Evolutionary conservation across 768 basidiomycete species (phyloP), one percentile per base, ranked within the genome.

Genomic region (Naematelia aurantialba): DNA sequence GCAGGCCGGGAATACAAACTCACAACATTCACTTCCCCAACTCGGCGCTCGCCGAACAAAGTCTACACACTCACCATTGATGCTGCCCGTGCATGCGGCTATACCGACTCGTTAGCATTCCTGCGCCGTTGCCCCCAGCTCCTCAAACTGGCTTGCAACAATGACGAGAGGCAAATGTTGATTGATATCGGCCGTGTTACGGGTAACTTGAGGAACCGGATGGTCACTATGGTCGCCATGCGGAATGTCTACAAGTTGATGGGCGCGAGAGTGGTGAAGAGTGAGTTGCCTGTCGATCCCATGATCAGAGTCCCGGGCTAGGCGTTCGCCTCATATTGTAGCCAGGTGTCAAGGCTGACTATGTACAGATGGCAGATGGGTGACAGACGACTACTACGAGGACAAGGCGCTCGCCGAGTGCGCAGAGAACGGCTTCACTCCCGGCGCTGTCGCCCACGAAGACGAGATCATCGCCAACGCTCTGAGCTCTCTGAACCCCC

Each of bases 51-150:
- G 69, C 86, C 91, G 8, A 83, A 89, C 25, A 83, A 87, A 46
- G 81, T 85, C 60, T 99, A 96, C 79, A 89, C 96, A 84, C 88
- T 98, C 44, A 92, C 94, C 21, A 98, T 99, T 59, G 96, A 99
- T 71, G 94, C 92, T 2, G 96, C 96, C 0, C 85, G 94, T 25
- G 89, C 90, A 8, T 93, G 91, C 19, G 96, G 96, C 3, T 97
- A 91, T 79, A 85, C 91, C 49, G 96, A 98, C 76, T 97, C 96
- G 8, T 80, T 98, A n/a, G 96, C 97, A 78, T 97, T 97, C 78
- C 93, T 97, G 79, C 87, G 96, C 2, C 84, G 91, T 4, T 96
- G 94, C 63, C 85, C 85, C 0, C 85, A 91, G 26, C 88, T 94
- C 14, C 82, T 92, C 80, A 98, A 98, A 77, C 83, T 96, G 60